A percentile compares a stretch with the other conserved stretches of the same genome.
Conservation (phyloP, 805 yeast species). For the Ogataea saltuana region DNA sequence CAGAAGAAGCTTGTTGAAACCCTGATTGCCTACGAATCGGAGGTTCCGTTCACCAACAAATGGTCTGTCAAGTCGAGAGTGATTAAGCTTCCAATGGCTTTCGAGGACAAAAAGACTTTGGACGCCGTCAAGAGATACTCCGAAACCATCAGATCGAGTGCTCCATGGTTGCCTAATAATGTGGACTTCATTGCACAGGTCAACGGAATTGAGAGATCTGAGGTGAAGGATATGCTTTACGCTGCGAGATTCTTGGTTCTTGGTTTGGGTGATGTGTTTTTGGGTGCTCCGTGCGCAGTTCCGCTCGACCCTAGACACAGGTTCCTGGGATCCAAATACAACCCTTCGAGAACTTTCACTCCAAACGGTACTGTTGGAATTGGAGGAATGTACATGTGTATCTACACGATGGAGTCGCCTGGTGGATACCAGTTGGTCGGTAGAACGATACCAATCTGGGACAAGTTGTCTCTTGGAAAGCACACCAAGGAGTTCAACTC, state of each 20-base stretch:
- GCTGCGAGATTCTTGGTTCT: conserved; percentile 87
- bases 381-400: conserved; percentile 99
- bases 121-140: conserved; percentile 88
- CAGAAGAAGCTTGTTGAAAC: conserved; percentile 65
- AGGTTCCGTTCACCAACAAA: conserved; percentile 67
- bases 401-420: conserved; percentile 96
- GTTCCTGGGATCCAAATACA: conserved; percentile 88
- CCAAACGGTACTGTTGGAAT: conserved; percentile 97
- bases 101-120: conserved; percentile 87
- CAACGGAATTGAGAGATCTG: conserved; percentile 74
- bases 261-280: conserved; percentile 95
- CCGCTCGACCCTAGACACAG: conserved; percentile 97
- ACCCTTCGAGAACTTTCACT: conserved; percentile 94
- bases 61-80: conserved; percentile 88
- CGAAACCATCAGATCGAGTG: conserved; percentile 89
- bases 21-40: conserved; percentile 72
- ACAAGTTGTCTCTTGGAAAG: conserved; percentile 75
- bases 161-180: conserved; percentile 98
- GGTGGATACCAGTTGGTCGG: conserved; percentile 98
- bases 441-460: conserved; percentile 97
- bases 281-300: conserved; percentile 98
- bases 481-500: conserved; percentile 49
- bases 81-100: conserved; percentile 90
- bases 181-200: conserved; percentile 93
- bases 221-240: conserved; percentile 81